A percentile compares a stretch with the other conserved stretches of the same genome.
These are phyloP conservation scores for Saprolegnia diclina DNA, from an alignment of 352 stramenopile genomes.

Conservation along the genomic window DNA sequence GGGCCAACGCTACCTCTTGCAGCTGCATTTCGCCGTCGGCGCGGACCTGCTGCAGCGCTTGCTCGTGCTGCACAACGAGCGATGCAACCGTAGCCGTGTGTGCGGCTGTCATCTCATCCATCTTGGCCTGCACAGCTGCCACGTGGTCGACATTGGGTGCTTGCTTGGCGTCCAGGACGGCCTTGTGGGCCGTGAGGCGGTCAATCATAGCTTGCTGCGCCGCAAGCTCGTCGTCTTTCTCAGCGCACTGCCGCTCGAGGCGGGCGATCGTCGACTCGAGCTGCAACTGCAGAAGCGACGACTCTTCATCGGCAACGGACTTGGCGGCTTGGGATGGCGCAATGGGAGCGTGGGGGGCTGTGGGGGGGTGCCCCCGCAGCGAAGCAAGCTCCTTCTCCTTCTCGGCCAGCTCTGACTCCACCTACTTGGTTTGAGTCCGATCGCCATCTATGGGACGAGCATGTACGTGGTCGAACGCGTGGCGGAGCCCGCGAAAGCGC, in stretches of 20 bases:
- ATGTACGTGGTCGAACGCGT: conserved; percentile 15
- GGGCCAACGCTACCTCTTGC: not conserved
- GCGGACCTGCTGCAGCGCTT: not conserved
- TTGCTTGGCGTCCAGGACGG: not conserved
- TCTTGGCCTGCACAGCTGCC: not conserved
- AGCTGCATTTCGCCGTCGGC: not conserved
- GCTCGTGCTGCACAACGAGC: conserved; percentile 10
- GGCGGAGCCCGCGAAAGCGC: conserved; percentile 12
- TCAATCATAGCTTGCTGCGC: conserved; percentile 10
- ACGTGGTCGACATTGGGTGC: not conserved
- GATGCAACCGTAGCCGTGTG: conserved; percentile 10
- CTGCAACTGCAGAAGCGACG: conserved; percentile 4
- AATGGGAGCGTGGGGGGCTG: not conserved
- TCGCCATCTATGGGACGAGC: not conserved
- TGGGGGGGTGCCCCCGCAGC: not conserved
- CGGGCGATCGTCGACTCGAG: not conserved
- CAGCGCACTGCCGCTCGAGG: not conserved
- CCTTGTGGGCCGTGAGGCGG: conserved; percentile 12
- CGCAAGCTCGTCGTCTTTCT: conserved; percentile 22
- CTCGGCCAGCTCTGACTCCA: conserved; percentile 6
- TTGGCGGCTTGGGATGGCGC: not conserved
- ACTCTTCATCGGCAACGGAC: not conserved
- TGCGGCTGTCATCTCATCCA: not conserved
- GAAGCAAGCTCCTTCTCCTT: not conserved
- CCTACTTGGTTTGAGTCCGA: not conserved